A percentile compares a stretch with the other conserved stretches of the same genome.
phyloP scores from a whole-genome alignment of 805 yeast species.

The Babjeviella inositovora region DNA sequence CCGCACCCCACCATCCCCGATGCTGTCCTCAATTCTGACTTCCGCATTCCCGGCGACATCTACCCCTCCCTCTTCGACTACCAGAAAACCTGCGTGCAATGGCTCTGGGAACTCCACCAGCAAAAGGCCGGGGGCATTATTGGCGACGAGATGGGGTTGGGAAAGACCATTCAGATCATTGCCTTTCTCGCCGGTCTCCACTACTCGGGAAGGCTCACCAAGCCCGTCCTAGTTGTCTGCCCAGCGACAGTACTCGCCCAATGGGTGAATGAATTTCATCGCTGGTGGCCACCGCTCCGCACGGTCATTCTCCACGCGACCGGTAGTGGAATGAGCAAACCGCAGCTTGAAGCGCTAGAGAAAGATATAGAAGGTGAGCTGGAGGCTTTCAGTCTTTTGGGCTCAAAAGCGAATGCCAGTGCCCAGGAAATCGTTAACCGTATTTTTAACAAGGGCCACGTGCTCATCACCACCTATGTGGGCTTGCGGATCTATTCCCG shows the following conservation, averaged over 20 bases:
- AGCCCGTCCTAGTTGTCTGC: slow-evolving; percentile 78
- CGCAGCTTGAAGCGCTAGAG: slow-evolving; percentile 15
- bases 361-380: slow-evolving; percentile 35
- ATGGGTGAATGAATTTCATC: slow-evolving; percentile 93
- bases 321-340: slow-evolving; percentile 64
- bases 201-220: slow-evolving; percentile 55
- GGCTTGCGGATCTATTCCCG: slow-evolving; percentile 62
- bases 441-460: slow-evolving; percentile 58
- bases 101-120: slow-evolving; percentile 88
- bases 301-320: slow-evolving; percentile 80
- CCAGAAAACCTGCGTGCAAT: slow-evolving; percentile 92
- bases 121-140: slow-evolving; percentile 90
- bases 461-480: slow-evolving; percentile 81
- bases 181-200: slow-evolving; percentile 86
- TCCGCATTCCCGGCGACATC: slow-evolving; percentile 79
- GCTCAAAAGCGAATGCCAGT: slow-evolving; percentile 14
- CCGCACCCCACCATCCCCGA: slow-evolving; percentile 72
- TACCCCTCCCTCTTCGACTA: slow-evolving; percentile 79
- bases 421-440: slow-evolving; percentile 35
- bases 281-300: slow-evolving; percentile 96
- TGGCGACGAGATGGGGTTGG: slow-evolving; percentile 98
- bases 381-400: slow-evolving; percentile 9
- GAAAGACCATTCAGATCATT: slow-evolving; percentile 87
- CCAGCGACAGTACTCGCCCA: slow-evolving; percentile 95
- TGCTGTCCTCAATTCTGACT: slow-evolving; percentile 54